Evolutionary conservation across 2,329 filamentous ascomycete species (phyloP), one percentile per base, ranked within the genome.

Genomic region (Trematosphaeria pertusa): DNA sequence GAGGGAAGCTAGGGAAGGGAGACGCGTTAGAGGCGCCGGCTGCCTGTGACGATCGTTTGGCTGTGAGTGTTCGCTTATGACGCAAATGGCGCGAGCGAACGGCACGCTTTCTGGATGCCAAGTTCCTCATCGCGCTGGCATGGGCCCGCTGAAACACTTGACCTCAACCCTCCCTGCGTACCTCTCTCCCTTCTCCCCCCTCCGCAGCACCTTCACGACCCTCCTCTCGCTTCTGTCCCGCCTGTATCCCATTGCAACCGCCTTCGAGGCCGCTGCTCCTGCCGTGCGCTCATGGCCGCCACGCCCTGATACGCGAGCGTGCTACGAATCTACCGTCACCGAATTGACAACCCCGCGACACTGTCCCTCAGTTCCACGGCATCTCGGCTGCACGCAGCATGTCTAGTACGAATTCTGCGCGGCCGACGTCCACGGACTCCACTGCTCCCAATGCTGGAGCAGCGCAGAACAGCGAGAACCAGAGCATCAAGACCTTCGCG

Each of bases 401-500:
- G 43, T 46, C 43, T 10, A 22, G 26, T 10, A 15, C 14, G n/a
- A 34, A 35, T 32, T 32, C 19, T 17, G 34, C 35, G 14, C 35
- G 21, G 26, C 15, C 28, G n/a, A 15, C 26, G 10, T 2, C 26
- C n/a, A 33, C 33, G 3, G 28, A 43, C 30, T 4, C n/a, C 12
- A 26, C 40, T 2, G 11, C 39, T 8, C 39, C 28, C 26, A 45
- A 37, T 18, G 2, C 46, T 12, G 64, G 56, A 10, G 14, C 43
- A 1, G 62, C 55, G 3, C 54, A 47, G 35, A 42, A 26, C 1
- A 44, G 28, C 12, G 34, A 58, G 37, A 69, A 69, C 42, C 65
- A 69, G 51, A 71, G 67, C 48, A 70, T 71, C 43, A 64, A 68
- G 52, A 71, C 62, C 21, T 72, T 72, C 33, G 67, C 62, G 20